Evolutionary conservation across 2,329 filamentous ascomycete species (phyloP).

Genomic region (Aspergillus glaucus): DNA sequence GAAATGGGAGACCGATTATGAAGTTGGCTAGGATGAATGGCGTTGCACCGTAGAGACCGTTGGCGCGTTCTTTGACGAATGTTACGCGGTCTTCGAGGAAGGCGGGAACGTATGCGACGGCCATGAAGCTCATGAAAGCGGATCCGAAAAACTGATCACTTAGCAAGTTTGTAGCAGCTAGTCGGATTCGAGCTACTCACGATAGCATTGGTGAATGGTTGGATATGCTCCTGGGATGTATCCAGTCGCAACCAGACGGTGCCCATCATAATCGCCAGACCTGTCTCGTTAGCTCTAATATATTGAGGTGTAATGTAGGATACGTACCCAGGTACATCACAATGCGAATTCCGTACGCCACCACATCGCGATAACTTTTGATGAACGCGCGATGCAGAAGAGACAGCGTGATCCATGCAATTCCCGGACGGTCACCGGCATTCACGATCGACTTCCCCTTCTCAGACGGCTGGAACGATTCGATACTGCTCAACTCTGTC

Average conservation of each 20-base stretch:
- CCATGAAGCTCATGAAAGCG: conserved; percentile 75
- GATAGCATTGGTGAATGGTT: conserved; percentile 76
- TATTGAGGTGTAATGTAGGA: neutral
- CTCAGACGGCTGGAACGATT: conserved; percentile 10
- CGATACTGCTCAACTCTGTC: conserved; percentile 16
- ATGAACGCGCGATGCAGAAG: conserved; percentile 73
- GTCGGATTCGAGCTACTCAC: conserved; percentile 28
- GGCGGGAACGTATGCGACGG: conserved; percentile 76
- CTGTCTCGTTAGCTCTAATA: conserved; percentile 21
- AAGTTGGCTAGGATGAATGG: conserved; percentile 75
- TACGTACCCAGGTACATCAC: conserved; percentile 66
- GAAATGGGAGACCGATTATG: conserved; percentile 70
- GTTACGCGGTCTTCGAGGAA: conserved; percentile 72
- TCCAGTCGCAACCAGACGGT: conserved; percentile 75
- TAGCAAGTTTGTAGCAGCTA: neutral
- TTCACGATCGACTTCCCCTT: conserved; percentile 19
- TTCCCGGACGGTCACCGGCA: conserved; percentile 34
- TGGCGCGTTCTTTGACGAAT: conserved; percentile 71
- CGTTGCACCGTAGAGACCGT: conserved; percentile 70
- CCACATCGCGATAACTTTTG: conserved; percentile 76
- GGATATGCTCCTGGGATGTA: conserved; percentile 64
- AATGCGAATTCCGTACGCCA: conserved; percentile 76
- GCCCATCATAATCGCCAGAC: conserved; percentile 77
- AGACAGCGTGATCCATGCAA: conserved; percentile 51
- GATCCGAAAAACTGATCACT: conserved; percentile 56